Evolutionary conservation across 208 protist genomes (phyloP).

Genomic region (Wallacemonas sp.): DNA sequence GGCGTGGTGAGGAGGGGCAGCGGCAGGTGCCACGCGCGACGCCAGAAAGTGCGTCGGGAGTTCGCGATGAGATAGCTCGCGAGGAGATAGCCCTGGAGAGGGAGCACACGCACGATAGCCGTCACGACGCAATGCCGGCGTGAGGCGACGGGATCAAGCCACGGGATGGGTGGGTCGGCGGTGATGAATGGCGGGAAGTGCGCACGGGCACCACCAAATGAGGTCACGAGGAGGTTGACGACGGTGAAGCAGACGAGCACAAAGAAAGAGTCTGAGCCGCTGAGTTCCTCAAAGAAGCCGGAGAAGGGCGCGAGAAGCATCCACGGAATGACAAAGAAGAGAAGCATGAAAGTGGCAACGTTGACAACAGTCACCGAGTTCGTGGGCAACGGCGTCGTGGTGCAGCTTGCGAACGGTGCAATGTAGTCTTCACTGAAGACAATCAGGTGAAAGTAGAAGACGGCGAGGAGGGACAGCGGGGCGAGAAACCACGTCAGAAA

Average conservation of each 20-base stretch:
- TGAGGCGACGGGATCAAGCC: constrained; percentile 13
- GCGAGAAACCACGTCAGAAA: constrained; percentile 74
- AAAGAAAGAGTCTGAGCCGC: constrained; percentile 21
- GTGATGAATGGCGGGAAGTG: constrained; percentile 67
- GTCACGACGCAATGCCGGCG: neutral
- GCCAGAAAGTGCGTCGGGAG: constrained; percentile 54
- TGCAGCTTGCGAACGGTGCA: constrained; percentile 18
- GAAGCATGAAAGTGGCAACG: constrained; percentile 29
- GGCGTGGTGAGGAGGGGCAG: constrained; percentile 68
- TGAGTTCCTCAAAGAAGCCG: constrained; percentile 64
- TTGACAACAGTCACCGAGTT: neutral
- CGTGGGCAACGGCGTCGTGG: neutral
- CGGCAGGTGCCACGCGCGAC: constrained; percentile 55
- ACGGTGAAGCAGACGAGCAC: constrained; percentile 40
- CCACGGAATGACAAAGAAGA: constrained; percentile 61
- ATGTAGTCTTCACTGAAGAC: constrained; percentile 35
- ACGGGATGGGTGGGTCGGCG: constrained; percentile 41
- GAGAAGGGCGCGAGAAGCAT: constrained; percentile 52
- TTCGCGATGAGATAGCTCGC: constrained; percentile 46
- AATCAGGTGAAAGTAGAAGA: constrained; percentile 62
- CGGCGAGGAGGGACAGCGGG: constrained; percentile 45
- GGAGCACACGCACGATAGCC: constrained; percentile 25
- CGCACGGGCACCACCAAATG: constrained; percentile 43
- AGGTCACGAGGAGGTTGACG: constrained; percentile 44
- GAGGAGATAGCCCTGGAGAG: constrained; percentile 63